Conservation (phyloP, 2,329 filamentous ascomycete genomes). For the Fusarium veterinarium region DNA sequence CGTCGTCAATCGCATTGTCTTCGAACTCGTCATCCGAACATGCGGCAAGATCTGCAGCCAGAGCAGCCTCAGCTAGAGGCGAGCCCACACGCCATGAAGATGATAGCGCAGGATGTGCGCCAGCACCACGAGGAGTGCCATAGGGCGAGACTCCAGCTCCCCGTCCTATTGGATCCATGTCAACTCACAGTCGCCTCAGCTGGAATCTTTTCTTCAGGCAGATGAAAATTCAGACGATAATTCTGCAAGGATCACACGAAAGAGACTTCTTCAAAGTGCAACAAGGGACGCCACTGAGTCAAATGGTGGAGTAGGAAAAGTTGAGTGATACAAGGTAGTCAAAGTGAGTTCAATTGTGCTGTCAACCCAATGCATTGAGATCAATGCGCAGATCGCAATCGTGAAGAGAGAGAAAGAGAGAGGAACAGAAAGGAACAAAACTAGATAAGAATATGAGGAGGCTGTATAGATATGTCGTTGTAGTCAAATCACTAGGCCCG, state of each 20-base stretch:
- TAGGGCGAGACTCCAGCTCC: constrained; percentile 37
- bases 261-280: constrained; percentile 19
- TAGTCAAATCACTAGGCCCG: constrained; percentile 25
- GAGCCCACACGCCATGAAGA: constrained; percentile 69
- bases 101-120: constrained; percentile 43
- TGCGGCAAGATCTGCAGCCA: constrained; percentile 74
- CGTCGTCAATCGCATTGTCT: constrained; percentile 47
- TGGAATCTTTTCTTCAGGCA: constrained; percentile 8
- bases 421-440: neutral
- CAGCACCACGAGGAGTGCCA: constrained; percentile 36
- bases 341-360: constrained; percentile 12
- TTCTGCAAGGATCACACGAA: constrained; percentile 18
- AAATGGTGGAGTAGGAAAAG: constrained; percentile 21
- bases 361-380: neutral
- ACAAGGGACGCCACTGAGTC: constrained; percentile 21
- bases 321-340: constrained; percentile 27
- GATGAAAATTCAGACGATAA: constrained; percentile 11
- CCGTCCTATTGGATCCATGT: constrained; percentile 35
- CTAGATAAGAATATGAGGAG: constrained; percentile 23
- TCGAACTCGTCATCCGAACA: constrained; percentile 67
- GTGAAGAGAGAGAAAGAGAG: constrained; percentile 3
- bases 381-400: constrained; percentile 2
- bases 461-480: constrained; percentile 26
- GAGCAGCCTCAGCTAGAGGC: constrained; percentile 73
- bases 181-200: constrained; percentile 5